Evolutionary conservation across 2,329 filamentous ascomycete species (phyloP).

Genomic region (Tolypocladium tundrense): DNA sequence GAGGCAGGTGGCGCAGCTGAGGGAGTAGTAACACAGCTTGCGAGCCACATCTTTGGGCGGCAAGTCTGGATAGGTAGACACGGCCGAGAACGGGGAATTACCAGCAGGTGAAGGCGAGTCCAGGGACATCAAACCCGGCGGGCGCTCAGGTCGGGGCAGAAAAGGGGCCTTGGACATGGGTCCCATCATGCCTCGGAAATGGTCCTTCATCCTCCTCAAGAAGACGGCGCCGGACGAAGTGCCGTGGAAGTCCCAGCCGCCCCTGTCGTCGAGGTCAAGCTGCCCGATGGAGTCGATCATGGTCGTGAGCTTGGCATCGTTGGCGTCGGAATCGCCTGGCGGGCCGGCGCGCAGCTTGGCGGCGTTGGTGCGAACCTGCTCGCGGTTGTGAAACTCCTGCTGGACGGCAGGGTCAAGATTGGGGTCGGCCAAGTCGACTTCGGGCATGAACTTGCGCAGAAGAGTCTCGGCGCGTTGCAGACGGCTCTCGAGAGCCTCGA

Average conservation of each 20-base stretch:
- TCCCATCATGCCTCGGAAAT: constrained; percentile 69
- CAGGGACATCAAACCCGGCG: constrained; percentile 43
- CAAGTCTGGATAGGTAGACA: constrained; percentile 52
- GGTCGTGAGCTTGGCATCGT: constrained; percentile 71
- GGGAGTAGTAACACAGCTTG: constrained; percentile 42
- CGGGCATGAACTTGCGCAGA: constrained; percentile 69
- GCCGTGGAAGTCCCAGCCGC: constrained; percentile 91
- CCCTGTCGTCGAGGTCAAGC: constrained; percentile 82
- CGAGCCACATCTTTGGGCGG: constrained; percentile 52
- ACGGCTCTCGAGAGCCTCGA: constrained; percentile 76
- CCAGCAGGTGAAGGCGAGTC: constrained; percentile 59
- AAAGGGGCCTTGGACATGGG: constrained; percentile 51
- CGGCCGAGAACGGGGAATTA: constrained; percentile 49
- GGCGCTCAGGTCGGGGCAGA: constrained; percentile 39
- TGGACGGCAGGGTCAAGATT: constrained; percentile 68
- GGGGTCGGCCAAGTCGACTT: constrained; percentile 76
- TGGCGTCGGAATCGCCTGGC: constrained; percentile 26
- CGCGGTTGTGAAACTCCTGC: constrained; percentile 52
- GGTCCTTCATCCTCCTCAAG: constrained; percentile 74
- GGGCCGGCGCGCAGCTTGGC: constrained; percentile 29
- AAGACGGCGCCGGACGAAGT: constrained; percentile 89
- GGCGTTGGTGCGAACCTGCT: constrained; percentile 37
- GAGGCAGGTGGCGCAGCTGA: constrained; percentile 47
- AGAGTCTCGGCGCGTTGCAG: constrained; percentile 75
- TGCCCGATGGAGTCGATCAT: constrained; percentile 93